phyloP scores from a whole-genome alignment of 495 filamentous ascomycete genomes.

The Lasiosphaeriaceae sp. region DNA sequence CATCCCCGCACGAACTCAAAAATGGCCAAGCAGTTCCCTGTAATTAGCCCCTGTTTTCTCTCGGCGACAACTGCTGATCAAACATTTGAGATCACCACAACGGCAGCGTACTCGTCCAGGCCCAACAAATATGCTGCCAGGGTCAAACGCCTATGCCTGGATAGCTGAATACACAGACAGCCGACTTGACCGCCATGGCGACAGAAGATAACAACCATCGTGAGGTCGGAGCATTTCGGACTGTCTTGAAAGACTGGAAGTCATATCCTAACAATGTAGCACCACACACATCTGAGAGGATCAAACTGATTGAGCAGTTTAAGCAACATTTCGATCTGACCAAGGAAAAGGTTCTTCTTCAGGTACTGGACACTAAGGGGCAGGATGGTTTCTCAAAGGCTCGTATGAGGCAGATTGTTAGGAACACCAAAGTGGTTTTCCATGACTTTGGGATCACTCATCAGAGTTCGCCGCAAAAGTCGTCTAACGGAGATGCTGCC shows the following conservation, averaged over 20 bases:
- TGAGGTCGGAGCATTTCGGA: neutral
- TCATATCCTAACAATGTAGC: neutral
- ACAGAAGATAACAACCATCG: neutral
- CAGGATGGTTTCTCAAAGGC: neutral
- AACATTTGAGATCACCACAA: too few species aligned
- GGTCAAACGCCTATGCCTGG: too few species aligned
- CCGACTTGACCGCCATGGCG: neutral
- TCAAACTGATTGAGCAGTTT: slow-evolving; percentile 1
- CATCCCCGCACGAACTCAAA: neutral
- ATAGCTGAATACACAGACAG: too few species aligned
- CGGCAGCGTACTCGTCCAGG: too few species aligned
- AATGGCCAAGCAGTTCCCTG: too few species aligned
- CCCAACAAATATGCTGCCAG: too few species aligned
- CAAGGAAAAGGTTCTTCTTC: slow-evolving; percentile 1
- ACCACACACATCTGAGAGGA: neutral
- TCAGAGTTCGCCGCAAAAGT: neutral
- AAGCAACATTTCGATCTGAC: slow-evolving; percentile 3
- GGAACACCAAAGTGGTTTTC: neutral
- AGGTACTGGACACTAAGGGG: too few species aligned
- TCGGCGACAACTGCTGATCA: too few species aligned
- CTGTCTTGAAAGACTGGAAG: neutral
- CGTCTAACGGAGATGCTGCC: neutral
- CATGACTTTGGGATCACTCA: neutral
- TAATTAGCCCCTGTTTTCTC: neutral
- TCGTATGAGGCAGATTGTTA: neutral